Evolutionary conservation across 2,329 filamentous ascomycete genomes (phyloP).

Genomic region (Fusarium poae): DNA sequence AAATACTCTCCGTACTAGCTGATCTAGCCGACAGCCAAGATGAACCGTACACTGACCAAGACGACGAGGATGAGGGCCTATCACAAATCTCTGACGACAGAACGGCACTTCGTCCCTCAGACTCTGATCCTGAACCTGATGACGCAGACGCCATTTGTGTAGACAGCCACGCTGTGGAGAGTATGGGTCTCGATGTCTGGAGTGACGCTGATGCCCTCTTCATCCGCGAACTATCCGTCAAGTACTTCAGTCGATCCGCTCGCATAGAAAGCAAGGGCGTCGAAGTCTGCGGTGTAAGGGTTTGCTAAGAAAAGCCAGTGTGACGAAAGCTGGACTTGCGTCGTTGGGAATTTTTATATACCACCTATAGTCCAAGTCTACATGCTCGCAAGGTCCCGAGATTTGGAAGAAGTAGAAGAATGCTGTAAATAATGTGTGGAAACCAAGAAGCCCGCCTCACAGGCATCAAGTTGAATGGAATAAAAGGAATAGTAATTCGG

Average conservation of each 20-base stretch:
- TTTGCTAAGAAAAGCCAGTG: conserved; percentile 64
- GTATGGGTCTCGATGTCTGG: conserved; percentile 84
- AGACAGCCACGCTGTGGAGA: conserved; percentile 72
- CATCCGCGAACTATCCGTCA: conserved; percentile 69
- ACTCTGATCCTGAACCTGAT: conserved; percentile 48
- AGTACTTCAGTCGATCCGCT: conserved; percentile 75
- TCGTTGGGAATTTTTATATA: conserved; percentile 42
- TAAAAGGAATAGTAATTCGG: conserved; percentile 10
- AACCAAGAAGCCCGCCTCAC: conserved; percentile 34
- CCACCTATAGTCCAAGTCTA: conserved; percentile 27
- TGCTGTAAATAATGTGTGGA: conserved; percentile 29
- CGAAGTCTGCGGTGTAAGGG: conserved; percentile 78
- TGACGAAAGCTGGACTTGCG: conserved; percentile 48
- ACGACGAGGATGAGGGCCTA: conserved; percentile 55
- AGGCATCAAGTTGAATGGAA: conserved; percentile 16
- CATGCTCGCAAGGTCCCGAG: conserved; percentile 25
- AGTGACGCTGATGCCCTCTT: conserved; percentile 78
- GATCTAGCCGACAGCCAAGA: conserved; percentile 68
- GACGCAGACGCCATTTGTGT: conserved; percentile 64
- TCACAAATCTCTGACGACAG: conserved; percentile 50
- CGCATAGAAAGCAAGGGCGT: conserved; percentile 76
- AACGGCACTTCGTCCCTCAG: conserved; percentile 44
- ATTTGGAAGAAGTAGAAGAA: conserved; percentile 12
- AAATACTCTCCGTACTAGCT: conserved; percentile 72
- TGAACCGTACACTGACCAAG: conserved; percentile 55